Evolutionary conservation across 768 basidiomycete genomes (phyloP).

Genomic region (Amanita thiersii): DNA sequence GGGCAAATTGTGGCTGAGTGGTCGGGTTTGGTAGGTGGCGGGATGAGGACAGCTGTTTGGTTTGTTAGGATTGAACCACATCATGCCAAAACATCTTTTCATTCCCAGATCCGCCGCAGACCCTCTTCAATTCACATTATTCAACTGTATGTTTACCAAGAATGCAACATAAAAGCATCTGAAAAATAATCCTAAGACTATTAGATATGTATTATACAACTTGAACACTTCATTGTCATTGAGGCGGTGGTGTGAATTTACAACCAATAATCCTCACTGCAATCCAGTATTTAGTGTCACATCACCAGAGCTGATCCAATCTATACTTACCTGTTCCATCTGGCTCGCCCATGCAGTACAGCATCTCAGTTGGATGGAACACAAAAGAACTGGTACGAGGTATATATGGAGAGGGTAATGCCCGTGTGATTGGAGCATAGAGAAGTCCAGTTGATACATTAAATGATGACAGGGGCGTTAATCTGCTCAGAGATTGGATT

Average conservation of each 20-base stretch:
- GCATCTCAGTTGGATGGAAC: slow-evolving; percentile 86
- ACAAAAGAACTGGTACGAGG: slow-evolving; percentile 55
- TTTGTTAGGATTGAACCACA: background rate
- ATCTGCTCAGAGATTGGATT: slow-evolving; percentile 47
- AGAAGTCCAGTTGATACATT: slow-evolving; percentile 47
- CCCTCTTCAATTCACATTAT: slow-evolving; percentile 5
- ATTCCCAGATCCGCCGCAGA: background rate
- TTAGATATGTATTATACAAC: slow-evolving; percentile 7
- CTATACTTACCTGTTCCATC: slow-evolving; percentile 48
- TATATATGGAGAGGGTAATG: slow-evolving; percentile 49
- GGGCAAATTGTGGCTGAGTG: slow-evolving; percentile 9
- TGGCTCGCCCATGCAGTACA: slow-evolving; percentile 64
- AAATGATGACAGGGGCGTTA: slow-evolving; percentile 32
- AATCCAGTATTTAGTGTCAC: background rate
- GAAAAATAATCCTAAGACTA: background rate
- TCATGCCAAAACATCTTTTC: slow-evolving; percentile 2
- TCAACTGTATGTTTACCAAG: background rate
- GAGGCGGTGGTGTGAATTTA: slow-evolving; percentile 25
- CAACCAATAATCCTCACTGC: slow-evolving; percentile 44
- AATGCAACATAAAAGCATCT: background rate
- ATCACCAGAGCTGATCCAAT: background rate
- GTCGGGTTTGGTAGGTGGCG: slow-evolving; percentile 4
- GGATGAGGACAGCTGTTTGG: slow-evolving; percentile 6
- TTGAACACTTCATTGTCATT: background rate
- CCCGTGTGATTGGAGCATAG: slow-evolving; percentile 41